These are phyloP conservation scores for Poterioochromonas sp. DNA, from an alignment of 352 stramenopile genomes.

Conservation along the genomic window DNA sequence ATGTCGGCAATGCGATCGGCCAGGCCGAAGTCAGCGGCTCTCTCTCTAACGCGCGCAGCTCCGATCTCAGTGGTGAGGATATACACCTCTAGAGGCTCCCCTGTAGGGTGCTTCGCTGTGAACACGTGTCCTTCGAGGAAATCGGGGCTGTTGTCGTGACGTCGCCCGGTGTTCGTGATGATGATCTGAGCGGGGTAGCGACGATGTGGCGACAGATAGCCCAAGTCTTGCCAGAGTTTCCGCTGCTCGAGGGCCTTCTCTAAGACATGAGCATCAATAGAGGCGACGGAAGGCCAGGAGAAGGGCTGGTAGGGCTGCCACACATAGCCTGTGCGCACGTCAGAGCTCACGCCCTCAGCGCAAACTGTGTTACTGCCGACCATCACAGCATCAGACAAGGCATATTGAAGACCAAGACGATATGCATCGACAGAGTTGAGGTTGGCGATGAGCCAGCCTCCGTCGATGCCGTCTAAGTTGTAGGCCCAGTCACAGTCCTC, in stretches of 20 bases:
- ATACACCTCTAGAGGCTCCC: not conserved
- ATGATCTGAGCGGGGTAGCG: not conserved
- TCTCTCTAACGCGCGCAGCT: not conserved
- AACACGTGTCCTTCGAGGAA: not conserved
- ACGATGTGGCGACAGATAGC: not conserved
- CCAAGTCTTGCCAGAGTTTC: not conserved
- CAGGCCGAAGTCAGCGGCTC: not conserved
- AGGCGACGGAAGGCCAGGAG: not conserved
- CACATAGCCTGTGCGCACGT: not conserved
- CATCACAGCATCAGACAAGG: slow-evolving; percentile 6
- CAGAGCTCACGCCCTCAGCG: not conserved
- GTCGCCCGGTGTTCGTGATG: not conserved
- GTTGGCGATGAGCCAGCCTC: not conserved
- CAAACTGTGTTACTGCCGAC: not conserved
- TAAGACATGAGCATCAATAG: not conserved
- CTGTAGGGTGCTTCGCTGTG: not conserved
- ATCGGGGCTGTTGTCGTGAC: not conserved
- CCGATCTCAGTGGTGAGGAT: not conserved
- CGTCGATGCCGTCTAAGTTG: not conserved
- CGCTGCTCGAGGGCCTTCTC: not conserved
- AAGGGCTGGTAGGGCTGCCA: not conserved
- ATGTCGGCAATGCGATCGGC: not conserved
- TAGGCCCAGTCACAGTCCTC: not conserved
- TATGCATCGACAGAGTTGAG: not conserved
- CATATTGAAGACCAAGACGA: slow-evolving; percentile 15